phyloP scores from a whole-genome alignment of 2,329 filamentous ascomycete species.

The Scedosporium minutisporum region DNA sequence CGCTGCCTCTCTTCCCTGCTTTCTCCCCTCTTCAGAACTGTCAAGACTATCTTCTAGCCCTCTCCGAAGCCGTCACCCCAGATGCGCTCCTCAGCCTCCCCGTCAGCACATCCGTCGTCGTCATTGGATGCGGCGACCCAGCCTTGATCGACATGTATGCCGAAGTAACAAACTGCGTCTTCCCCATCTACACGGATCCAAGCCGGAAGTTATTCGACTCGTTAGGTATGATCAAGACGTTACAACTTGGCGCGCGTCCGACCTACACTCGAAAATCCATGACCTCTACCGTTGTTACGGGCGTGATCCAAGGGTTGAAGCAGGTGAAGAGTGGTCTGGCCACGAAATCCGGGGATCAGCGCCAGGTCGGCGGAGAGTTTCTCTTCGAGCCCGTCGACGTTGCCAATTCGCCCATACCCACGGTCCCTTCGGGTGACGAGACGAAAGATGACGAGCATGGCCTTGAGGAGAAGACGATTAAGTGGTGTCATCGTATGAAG shows the following conservation, averaged over 20 bases:
- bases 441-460: conserved; percentile 15
- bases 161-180: conserved; percentile 52
- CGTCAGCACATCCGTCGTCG: conserved; percentile 51
- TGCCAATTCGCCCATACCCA: conserved; percentile 23
- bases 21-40: conserved; percentile 45
- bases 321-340: conserved; percentile 48
- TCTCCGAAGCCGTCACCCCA: conserved; percentile 49
- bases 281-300: conserved; percentile 36
- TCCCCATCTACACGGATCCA: conserved; percentile 71
- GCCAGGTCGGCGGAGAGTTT: conserved; percentile 69
- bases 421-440: conserved; percentile 11
- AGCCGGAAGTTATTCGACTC: conserved; percentile 54
- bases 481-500: conserved; percentile 76
- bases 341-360: conserved; percentile 53
- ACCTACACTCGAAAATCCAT: conserved; percentile 49
- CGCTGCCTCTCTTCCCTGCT: not conserved
- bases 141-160: conserved; percentile 59
- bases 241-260: conserved; percentile 49
- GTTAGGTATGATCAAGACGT: conserved; percentile 59
- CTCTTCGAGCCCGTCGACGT: conserved; percentile 53
- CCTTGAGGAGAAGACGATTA: conserved; percentile 49
- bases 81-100: conserved; percentile 39
- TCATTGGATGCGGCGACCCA: conserved; percentile 65
- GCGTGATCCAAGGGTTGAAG: conserved; percentile 50
- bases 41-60: conserved; percentile 60